Evolutionary conservation across 495 filamentous ascomycete species (phyloP).

Genomic region (Chaetomium cochliodes): DNA sequence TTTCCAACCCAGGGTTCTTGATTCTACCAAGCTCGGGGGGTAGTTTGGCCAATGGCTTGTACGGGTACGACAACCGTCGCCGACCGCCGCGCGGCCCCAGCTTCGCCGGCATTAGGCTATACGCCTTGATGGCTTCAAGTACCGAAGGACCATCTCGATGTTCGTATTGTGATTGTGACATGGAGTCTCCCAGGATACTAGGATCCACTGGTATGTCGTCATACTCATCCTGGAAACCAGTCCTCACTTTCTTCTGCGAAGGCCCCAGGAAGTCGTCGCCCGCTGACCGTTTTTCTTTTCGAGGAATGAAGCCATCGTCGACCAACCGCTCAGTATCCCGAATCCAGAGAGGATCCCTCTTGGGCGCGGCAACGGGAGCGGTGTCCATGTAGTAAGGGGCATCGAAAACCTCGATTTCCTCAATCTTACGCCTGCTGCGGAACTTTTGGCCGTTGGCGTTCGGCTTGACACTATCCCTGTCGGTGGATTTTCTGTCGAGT

Average conservation of each 20-base stretch:
- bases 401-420: conserved; percentile 39
- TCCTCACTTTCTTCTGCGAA: conserved; percentile 23
- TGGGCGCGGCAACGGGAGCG: conserved; percentile 14
- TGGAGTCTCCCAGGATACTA: conserved; percentile 2
- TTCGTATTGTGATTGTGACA: neutral
- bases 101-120: conserved; percentile 31
- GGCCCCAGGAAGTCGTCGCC: conserved; percentile 19
- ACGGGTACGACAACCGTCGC: conserved; percentile 12
- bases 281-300: conserved; percentile 22
- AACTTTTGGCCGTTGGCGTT: conserved; percentile 35
- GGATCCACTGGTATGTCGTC: conserved; percentile 25
- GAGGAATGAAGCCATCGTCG: neutral
- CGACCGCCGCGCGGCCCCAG: conserved; percentile 22
- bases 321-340: conserved; percentile 18
- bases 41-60: conserved; percentile 27
- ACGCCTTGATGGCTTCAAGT: conserved; percentile 35
- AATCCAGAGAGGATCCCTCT: conserved; percentile 27
- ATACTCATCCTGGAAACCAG: neutral
- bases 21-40: conserved; percentile 27
- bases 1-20: conserved; percentile 35
- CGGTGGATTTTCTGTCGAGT: conserved; percentile 22
- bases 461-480: conserved; percentile 24
- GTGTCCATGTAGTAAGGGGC: conserved; percentile 39
- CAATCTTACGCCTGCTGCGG: conserved; percentile 34
- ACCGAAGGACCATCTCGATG: conserved; percentile 27